phyloP scores from a whole-genome alignment of 176 grass and related monocot species.

The Ananas comosus region DNA sequence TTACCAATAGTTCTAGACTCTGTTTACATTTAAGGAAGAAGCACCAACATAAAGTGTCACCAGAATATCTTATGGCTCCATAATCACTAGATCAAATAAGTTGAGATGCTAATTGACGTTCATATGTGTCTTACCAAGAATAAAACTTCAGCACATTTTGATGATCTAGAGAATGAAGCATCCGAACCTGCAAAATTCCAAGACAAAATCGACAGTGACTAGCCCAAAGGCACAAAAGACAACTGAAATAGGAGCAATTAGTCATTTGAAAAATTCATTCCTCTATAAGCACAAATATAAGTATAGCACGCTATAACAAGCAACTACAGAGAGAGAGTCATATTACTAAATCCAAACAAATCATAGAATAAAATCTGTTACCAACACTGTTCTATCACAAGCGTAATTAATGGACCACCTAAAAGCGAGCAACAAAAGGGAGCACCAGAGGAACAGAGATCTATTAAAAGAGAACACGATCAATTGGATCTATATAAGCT shows the following conservation, averaged over 20 bases:
- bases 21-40: too few relatives aligned
- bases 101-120: background rate
- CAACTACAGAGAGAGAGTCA: conserved; percentile 6
- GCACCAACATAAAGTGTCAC: background rate
- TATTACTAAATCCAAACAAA: background rate
- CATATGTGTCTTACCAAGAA: conserved; percentile 54
- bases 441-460: background rate
- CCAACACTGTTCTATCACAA: too few relatives aligned
- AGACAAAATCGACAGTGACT: conserved; percentile 5
- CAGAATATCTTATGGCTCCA: background rate
- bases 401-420: too few relatives aligned
- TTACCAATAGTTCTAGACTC: too few relatives aligned
- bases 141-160: conserved; percentile 79
- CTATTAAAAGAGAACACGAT: background rate
- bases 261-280: background rate
- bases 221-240: background rate
- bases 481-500: background rate
- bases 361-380: too few relatives aligned
- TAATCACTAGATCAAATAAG: background rate
- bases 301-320: background rate
- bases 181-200: conserved; percentile 57
- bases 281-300: background rate
- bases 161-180: conserved; percentile 85
- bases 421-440: too few relatives aligned
- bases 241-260: background rate